Evolutionary conservation across 2,329 filamentous ascomycete genomes (phyloP).

Genomic region (Pseudonectria foliicola): DNA sequence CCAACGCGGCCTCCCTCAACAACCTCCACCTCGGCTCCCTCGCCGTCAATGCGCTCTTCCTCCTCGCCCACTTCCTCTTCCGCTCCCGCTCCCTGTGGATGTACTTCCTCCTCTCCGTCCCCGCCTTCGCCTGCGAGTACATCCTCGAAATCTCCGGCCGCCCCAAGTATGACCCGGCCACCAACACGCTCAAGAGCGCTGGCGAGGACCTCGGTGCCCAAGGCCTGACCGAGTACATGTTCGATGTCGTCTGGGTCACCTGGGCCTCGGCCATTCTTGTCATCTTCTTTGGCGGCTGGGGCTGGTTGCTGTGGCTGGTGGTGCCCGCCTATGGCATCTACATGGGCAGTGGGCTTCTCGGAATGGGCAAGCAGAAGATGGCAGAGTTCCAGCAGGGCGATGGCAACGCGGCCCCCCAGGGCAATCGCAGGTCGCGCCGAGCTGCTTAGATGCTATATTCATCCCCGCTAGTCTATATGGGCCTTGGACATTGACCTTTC

Average conservation of each 20-base stretch:
- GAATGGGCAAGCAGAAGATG: conserved; percentile 46
- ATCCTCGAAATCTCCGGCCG: conserved; percentile 80
- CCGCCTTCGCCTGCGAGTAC: conserved; percentile 73
- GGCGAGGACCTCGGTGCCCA: conserved; percentile 84
- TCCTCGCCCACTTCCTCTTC: conserved; percentile 63
- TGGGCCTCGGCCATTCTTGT: conserved; percentile 72
- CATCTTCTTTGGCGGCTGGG: conserved; percentile 73
- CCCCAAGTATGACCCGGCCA: conserved; percentile 60
- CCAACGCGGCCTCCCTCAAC: conserved; percentile 70
- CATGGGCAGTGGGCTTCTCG: conserved; percentile 46
- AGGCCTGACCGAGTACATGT: conserved; percentile 95
- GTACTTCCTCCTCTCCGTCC: conserved; percentile 67
- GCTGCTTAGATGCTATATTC: conserved; percentile 33
- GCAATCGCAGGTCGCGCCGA: conserved; percentile 49
- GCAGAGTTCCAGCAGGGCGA: conserved; percentile 36
- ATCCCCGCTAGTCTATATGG: conserved; percentile 4
- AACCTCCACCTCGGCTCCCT: conserved; percentile 75
- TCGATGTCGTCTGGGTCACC: conserved; percentile 92
- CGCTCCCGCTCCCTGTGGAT: conserved; percentile 55
- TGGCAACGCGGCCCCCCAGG: conserved; percentile 29
- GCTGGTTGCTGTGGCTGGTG: conserved; percentile 48
- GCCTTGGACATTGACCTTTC: not conserved
- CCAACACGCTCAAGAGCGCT: conserved; percentile 60
- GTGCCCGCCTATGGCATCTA: conserved; percentile 50
- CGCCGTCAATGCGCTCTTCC: conserved; percentile 64